phyloP scores from a whole-genome alignment of 2,329 filamentous ascomycete species.

The Neocucurbitaria cava region DNA sequence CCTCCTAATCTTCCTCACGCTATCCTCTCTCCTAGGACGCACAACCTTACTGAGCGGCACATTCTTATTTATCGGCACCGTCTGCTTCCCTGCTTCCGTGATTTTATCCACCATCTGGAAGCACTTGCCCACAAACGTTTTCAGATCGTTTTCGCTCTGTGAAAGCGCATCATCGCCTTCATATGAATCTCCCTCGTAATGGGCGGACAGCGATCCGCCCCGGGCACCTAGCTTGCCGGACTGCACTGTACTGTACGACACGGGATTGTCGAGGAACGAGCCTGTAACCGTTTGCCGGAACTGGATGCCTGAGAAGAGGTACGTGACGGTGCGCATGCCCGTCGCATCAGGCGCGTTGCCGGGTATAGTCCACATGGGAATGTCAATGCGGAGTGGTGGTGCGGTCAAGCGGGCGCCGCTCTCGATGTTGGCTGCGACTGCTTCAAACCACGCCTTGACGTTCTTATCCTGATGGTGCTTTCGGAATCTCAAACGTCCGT shows the following conservation, averaged over 20 bases:
- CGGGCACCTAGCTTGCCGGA: conserved; percentile 38
- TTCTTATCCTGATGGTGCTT: conserved; percentile 13
- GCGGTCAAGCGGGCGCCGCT: conserved; percentile 39
- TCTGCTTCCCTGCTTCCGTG: conserved; percentile 25
- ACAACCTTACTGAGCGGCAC: conserved; percentile 15
- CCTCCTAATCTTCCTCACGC: conserved; percentile 8
- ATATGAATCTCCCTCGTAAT: conserved; percentile 8
- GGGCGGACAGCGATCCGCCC: conserved; percentile 24
- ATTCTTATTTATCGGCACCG: conserved; percentile 13
- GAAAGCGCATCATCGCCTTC: conserved; percentile 6
- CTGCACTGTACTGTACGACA: conserved; percentile 32
- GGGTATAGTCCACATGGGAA: conserved; percentile 40
- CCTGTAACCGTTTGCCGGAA: conserved; percentile 35
- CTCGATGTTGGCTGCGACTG: conserved; percentile 31
- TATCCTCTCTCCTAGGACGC: conserved; percentile 19
- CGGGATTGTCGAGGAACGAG: conserved; percentile 10
- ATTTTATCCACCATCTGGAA: conserved; percentile 30
- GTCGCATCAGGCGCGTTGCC: conserved; percentile 15
- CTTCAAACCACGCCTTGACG: conserved; percentile 24
- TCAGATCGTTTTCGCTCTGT: conserved; percentile 13
- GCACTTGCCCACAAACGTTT: conserved; percentile 25
- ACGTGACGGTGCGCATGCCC: conserved; percentile 23
- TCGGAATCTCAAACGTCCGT: conserved; percentile 21
- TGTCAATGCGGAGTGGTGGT: conserved; percentile 31
- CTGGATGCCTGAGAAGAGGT: conserved; percentile 38